Evolutionary conservation across 257 asterid species (phyloP).

Genomic region (Solanum bukasovii): DNA sequence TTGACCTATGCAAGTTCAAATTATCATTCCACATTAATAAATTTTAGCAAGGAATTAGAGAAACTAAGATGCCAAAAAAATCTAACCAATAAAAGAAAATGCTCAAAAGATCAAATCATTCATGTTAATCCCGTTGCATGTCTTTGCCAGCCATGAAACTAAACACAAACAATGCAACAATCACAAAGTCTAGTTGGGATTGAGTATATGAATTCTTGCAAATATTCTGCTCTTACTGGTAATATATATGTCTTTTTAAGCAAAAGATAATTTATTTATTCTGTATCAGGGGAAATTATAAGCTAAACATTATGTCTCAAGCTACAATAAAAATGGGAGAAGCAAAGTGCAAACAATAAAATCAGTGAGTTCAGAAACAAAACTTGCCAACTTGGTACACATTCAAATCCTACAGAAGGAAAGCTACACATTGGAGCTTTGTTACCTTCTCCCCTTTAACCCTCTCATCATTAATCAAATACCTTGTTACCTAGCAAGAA

Average conservation of each 20-base stretch:
- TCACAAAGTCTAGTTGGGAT: background rate
- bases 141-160: background rate
- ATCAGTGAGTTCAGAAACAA: background rate
- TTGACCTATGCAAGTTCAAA: slow-evolving; percentile 24
- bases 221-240: background rate
- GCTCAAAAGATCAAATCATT: background rate
- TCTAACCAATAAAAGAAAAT: background rate
- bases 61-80: background rate
- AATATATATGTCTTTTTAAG: background rate
- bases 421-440: background rate
- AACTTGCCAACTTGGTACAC: background rate
- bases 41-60: background rate
- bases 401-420: background rate
- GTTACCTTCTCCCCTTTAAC: background rate
- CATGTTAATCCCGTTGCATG: background rate
- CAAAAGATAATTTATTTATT: background rate
- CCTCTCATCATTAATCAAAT: background rate
- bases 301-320: background rate
- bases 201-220: background rate
- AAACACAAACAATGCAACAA: background rate
- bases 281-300: background rate
- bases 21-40: background rate
- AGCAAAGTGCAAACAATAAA: background rate
- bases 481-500: background rate
- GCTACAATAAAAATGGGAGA: background rate